Conservation (phyloP, 176 grass and related monocot genomes). For the Oryza glumipatula region DNA sequence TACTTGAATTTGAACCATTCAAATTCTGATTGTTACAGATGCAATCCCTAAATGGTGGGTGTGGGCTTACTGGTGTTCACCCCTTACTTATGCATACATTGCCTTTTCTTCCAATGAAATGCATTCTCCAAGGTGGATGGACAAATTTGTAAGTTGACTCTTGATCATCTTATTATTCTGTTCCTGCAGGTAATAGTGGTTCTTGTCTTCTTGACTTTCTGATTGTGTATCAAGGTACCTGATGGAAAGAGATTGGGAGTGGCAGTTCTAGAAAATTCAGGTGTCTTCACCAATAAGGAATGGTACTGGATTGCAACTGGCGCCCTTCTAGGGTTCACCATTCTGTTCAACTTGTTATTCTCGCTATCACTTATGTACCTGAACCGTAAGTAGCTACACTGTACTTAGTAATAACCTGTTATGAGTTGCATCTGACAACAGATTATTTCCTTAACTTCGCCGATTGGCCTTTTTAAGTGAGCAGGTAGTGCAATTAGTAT, state of each 20-base stretch:
- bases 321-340: constrained; percentile 85
- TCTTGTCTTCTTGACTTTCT: constrained; percentile 24
- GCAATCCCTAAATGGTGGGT: constrained; percentile 90
- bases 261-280: constrained; percentile 65
- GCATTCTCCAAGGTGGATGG: constrained; percentile 91
- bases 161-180: background rate
- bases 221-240: constrained; percentile 41
- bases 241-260: constrained; percentile 71
- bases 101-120: constrained; percentile 83
- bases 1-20: constrained; percentile 14
- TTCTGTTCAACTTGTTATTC: constrained; percentile 92
- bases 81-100: constrained; percentile 85
- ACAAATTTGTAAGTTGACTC: constrained; percentile 56
- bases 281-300: constrained; percentile 54
- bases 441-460: constrained; percentile 26
- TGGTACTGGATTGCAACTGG: constrained; percentile 93
- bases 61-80: constrained; percentile 90
- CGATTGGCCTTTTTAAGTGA: background rate
- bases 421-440: constrained; percentile 1
- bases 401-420: background rate
- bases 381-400: constrained; percentile 71
- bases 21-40: constrained; percentile 47
- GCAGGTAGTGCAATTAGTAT: background rate
- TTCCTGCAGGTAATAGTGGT: constrained; percentile 13
- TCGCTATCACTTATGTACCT: constrained; percentile 81